Evolutionary conservation across 306 rosid genomes (phyloP), one percentile per base, ranked within the genome.

Genomic region (Lupinus albus): DNA sequence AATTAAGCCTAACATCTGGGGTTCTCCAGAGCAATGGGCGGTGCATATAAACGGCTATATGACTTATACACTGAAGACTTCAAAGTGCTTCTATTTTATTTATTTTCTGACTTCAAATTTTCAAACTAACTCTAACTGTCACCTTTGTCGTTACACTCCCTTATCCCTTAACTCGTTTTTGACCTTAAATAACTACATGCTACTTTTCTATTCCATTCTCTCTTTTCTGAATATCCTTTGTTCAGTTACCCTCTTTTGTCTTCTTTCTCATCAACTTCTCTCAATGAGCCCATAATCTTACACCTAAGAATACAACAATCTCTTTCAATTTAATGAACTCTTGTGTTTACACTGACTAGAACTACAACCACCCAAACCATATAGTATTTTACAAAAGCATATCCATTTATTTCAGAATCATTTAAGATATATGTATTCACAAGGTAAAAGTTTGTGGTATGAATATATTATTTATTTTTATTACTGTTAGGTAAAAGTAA

Each of bases 91-190:
- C 28, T 25, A 25, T 25, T 25, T 4, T 25, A 25, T n/a, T n/a
- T 25, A 25, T 25, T 25, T 25, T 4, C 4, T 25, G 30, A 25
- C 30, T 25, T 25, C 25, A 20, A 20, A 20, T 2, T 20, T 25
- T 25, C 30, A 25, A 25, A 25, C 30, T 25, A 61, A 72, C 70
- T 10, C 0, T 14, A 61, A 71, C 69, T 11, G 62, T 44, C 42
- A 51, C 46, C 61, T 45, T 49, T 71, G 16, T 2, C 30, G 11
- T 38, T 2, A 38, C 11, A 8, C 12, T 16, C 25, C 28, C 55
- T 49, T 49, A 64, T 58, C 64, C 64, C 3, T 58, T 58, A 33
- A 51, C 49, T 51, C 25, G 36, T 49, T 38, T 21, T 38, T 60
- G 32, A 60, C 49, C 10, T 8, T 2, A 25, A 39, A 39, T 2